phyloP scores from a whole-genome alignment of 2,329 filamentous ascomycete species.

The Dendrostoma leiphaemia region DNA sequence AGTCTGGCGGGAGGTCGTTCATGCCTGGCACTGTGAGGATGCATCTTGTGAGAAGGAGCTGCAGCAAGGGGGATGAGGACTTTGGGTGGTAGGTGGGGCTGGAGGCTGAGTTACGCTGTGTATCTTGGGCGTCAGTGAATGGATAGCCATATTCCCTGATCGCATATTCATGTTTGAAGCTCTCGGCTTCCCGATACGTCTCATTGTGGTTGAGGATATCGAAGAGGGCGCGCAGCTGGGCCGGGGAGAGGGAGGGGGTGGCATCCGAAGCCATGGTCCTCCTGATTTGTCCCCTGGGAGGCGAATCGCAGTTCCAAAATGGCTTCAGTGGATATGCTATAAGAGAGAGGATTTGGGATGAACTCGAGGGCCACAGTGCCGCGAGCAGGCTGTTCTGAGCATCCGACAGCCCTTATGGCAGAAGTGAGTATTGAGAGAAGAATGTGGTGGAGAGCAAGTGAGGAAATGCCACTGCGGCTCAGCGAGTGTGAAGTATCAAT shows the following conservation, averaged over 20 bases:
- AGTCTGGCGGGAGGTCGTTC: slow-evolving; percentile 58
- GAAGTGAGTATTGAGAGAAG: too few species aligned
- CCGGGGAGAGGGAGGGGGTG: slow-evolving; percentile 26
- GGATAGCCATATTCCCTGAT: slow-evolving; percentile 70
- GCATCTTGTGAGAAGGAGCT: slow-evolving; percentile 65
- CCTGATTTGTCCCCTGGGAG: neutral
- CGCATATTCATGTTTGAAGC: slow-evolving; percentile 64
- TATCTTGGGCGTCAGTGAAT: slow-evolving; percentile 39
- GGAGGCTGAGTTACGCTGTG: slow-evolving; percentile 18
- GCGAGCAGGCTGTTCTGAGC: neutral
- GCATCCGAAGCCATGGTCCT: slow-evolving; percentile 5
- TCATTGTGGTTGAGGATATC: slow-evolving; percentile 60
- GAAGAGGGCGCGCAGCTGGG: slow-evolving; percentile 52
- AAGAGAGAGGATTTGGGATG: neutral
- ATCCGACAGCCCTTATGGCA: neutral
- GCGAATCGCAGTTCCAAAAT: neutral
- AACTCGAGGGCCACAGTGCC: neutral
- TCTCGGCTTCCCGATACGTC: slow-evolving; percentile 67
- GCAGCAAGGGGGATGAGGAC: slow-evolving; percentile 63
- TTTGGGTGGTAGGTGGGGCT: slow-evolving; percentile 20
- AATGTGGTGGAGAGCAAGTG: neutral
- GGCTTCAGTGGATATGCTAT: neutral
- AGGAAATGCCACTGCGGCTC: neutral
- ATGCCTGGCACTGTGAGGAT: slow-evolving; percentile 66
- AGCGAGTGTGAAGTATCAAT: neutral